phyloP scores from a whole-genome alignment of 306 rosid species.

The Dryas alaskensis region DNA sequence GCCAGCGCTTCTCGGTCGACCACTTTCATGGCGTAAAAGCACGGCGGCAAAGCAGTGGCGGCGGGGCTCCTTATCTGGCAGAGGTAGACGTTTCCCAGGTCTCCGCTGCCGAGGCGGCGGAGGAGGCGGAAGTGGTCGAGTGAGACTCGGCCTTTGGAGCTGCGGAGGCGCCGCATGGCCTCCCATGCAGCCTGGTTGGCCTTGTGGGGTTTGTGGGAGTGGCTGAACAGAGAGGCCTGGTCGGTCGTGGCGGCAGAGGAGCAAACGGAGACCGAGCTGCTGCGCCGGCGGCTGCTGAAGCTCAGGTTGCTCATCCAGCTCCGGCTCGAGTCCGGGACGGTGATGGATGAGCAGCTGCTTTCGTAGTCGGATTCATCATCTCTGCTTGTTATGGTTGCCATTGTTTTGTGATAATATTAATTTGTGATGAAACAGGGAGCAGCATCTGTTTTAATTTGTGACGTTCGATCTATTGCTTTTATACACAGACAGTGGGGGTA shows the following conservation, averaged over 20 bases:
- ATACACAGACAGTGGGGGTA: constrained; percentile 25
- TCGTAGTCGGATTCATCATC: constrained; percentile 72
- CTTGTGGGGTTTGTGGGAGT: constrained; percentile 73
- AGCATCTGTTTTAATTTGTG: constrained; percentile 26
- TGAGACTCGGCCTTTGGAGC: constrained; percentile 57
- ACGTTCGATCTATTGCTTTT: constrained; percentile 17
- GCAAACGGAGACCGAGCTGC: constrained; percentile 60
- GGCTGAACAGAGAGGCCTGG: constrained; percentile 31
- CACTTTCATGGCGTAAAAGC: constrained; percentile 92
- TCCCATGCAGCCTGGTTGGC: constrained; percentile 92
- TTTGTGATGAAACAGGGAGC: constrained; percentile 19
- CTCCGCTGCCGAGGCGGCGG: constrained; percentile 83
- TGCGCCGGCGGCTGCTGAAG: constrained; percentile 68
- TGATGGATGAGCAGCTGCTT: constrained; percentile 78
- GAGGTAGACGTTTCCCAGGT: constrained; percentile 85
- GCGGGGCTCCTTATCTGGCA: constrained; percentile 80
- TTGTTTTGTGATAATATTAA: constrained; percentile 12
- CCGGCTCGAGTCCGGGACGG: constrained; percentile 67
- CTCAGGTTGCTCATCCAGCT: constrained; percentile 93
- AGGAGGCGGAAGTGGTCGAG: constrained; percentile 79
- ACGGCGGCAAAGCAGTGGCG: constrained; percentile 55
- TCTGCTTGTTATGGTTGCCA: constrained; percentile 40
- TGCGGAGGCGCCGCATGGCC: constrained; percentile 65
- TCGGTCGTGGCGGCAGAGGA: constrained; percentile 27
- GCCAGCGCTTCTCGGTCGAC: constrained; percentile 91